Evolutionary conservation across 331 rosid species (phyloP), one percentile per base, ranked within the genome.

Genomic region (Prunus yedoensis): DNA sequence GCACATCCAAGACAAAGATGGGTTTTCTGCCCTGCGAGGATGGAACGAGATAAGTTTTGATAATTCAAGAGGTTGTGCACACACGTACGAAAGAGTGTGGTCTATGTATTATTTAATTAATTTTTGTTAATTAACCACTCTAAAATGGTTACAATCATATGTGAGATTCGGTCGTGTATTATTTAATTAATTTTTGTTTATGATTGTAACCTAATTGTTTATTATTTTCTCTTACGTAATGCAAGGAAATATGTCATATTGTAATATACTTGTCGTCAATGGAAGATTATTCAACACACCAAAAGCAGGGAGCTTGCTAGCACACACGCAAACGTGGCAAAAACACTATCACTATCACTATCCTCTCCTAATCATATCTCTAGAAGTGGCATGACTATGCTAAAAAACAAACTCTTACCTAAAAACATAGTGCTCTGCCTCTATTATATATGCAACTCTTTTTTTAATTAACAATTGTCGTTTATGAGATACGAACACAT

Each of bases 221-320:
- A 21, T 52, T 52, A 4, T 65, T 51, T 27, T 61, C 68, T 59
- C 49, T 60, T 23, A 23, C 59, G 68, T 46, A 11, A 46, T 73
- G 69, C 47, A 45, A 73, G 15, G 20, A 18, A 45, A 11, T 60
- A 47, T 73, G 28, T 28, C 69, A 28, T n/a, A 27, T 17, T 25
- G 46, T 73, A 52, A 50, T 51, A 15, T 57, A 35, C 45, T 43
- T 43, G 76, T 72, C 45, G 76, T 72, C 76, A 25, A 72, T 43
- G 25, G 25, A 57, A 57, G 60, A 43, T 23, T 25, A 43, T 23
- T 72, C 11, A 23, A 58, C 57, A 21, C 43, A 12, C 20, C 4
- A 17, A 57, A 72, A 41, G 66, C 66, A 51, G 1, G 4, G 9
- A 53, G 58, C 21, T 18, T 18, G 25, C 25, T 62, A 27, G 67